Conservation (phyloP, 1,284 basidiomycete genomes). For the Ganoderma sinense region DNA sequence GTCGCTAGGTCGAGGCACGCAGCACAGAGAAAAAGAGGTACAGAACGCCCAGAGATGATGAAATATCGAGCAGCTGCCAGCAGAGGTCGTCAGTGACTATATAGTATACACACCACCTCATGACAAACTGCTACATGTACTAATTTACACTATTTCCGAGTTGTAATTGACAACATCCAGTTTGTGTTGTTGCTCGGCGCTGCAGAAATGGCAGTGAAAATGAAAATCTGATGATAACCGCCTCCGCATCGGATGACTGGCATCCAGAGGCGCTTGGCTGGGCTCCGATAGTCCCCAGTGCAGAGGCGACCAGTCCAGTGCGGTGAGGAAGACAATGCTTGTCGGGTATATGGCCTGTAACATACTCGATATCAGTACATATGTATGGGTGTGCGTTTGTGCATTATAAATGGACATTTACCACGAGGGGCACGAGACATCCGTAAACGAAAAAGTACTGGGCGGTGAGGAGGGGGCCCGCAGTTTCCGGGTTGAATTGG, state of each 20-base stretch:
- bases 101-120: too few relatives aligned
- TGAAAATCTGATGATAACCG: neutral
- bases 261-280: neutral
- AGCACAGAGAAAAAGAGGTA: too few relatives aligned
- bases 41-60: too few relatives aligned
- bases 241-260: too few relatives aligned
- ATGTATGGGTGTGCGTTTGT: too few relatives aligned
- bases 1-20: too few relatives aligned
- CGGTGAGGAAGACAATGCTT: constrained; percentile 6
- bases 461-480: neutral
- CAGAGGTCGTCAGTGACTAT: too few relatives aligned
- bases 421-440: constrained; percentile 16
- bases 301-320: neutral
- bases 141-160: neutral
- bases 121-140: too few relatives aligned
- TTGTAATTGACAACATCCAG: neutral
- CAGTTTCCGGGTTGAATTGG: neutral
- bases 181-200: neutral
- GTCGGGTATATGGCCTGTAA: constrained; percentile 11
- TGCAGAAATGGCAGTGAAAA: neutral
- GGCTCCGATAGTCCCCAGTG: neutral
- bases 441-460: constrained; percentile 10
- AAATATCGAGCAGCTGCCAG: too few relatives aligned
- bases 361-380: neutral
- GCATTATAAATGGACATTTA: neutral